Evolutionary conservation across 441 rosid species (phyloP).

Genomic region (Brassica hybrid): DNA sequence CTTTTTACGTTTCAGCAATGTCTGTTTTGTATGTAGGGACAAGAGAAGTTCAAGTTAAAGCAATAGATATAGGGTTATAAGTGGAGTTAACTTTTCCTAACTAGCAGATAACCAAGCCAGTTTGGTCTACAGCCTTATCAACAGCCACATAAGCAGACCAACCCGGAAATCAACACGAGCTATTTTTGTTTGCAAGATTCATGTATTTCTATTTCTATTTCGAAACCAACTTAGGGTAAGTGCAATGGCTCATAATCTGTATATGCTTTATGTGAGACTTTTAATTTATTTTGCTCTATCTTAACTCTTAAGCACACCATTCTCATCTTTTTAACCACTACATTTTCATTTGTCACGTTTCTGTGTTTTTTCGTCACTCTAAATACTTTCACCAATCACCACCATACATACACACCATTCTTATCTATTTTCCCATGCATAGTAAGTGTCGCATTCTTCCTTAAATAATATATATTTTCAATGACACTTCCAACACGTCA

Average conservation of each 20-base stretch:
- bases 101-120: too few species aligned
- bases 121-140: too few species aligned
- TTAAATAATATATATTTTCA: constrained; percentile 12
- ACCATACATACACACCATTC: constrained; percentile 21
- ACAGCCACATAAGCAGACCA: too few species aligned
- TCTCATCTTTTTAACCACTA: constrained; percentile 7
- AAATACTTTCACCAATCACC: constrained; percentile 15
- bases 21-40: too few species aligned
- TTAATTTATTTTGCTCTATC: neutral
- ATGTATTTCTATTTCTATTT: too few species aligned
- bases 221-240: neutral
- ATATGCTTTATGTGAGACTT: neutral
- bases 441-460: constrained; percentile 26
- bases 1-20: too few species aligned
- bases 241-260: constrained; percentile 10
- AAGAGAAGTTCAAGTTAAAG: too few species aligned
- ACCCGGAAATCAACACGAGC: too few species aligned
- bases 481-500: constrained; percentile 34
- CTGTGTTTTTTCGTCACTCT: constrained; percentile 9
- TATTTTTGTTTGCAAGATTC: too few species aligned
- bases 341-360: constrained; percentile 10
- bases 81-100: too few species aligned
- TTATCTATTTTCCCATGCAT: constrained; percentile 26
- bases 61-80: too few species aligned
- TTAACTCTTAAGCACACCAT: constrained; percentile 1